Percentiles rank a stretch among this genome's conserved stretches.
phyloP scores from a whole-genome alignment of 2,329 filamentous ascomycete species.

The Neofusicoccum sp. region DNA sequence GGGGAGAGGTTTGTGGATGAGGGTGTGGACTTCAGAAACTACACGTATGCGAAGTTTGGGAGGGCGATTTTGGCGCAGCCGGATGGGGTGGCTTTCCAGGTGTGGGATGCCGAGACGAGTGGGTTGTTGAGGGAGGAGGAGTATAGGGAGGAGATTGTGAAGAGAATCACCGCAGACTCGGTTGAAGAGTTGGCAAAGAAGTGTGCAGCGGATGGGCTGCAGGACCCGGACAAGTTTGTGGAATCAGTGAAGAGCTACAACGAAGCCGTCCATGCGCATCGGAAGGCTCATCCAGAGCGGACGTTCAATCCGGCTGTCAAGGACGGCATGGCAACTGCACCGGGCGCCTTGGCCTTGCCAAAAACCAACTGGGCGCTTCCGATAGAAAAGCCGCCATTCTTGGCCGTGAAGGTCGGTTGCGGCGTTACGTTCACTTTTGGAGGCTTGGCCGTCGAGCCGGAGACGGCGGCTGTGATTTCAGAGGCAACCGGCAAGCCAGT shows the following conservation, averaged over 20 bases:
- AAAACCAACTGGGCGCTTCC: slow-evolving; percentile 69
- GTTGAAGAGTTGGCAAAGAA: slow-evolving; percentile 58
- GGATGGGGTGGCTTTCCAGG: slow-evolving; percentile 59
- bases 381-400: slow-evolving; percentile 56
- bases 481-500: slow-evolving; percentile 47
- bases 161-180: slow-evolving; percentile 50
- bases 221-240: slow-evolving; percentile 47
- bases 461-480: slow-evolving; percentile 54
- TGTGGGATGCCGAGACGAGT: slow-evolving; percentile 58
- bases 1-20: slow-evolving; percentile 66
- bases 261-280: slow-evolving; percentile 51
- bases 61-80: slow-evolving; percentile 61
- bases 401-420: slow-evolving; percentile 63
- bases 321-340: slow-evolving; percentile 63
- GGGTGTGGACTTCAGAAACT: slow-evolving; percentile 63
- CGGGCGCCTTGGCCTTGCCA: slow-evolving; percentile 47
- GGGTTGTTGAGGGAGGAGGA: slow-evolving; percentile 60
- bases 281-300: slow-evolving; percentile 43
- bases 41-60: slow-evolving; percentile 66
- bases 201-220: slow-evolving; percentile 49
- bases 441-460: slow-evolving; percentile 56
- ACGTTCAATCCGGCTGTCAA: slow-evolving; percentile 61
- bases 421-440: slow-evolving; percentile 70
- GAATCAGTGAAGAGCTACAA: slow-evolving; percentile 58
- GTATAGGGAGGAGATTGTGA: slow-evolving; percentile 58